Conservation (phyloP, 768 basidiomycete genomes). For the Boletus rufocinnamomeus region DNA sequence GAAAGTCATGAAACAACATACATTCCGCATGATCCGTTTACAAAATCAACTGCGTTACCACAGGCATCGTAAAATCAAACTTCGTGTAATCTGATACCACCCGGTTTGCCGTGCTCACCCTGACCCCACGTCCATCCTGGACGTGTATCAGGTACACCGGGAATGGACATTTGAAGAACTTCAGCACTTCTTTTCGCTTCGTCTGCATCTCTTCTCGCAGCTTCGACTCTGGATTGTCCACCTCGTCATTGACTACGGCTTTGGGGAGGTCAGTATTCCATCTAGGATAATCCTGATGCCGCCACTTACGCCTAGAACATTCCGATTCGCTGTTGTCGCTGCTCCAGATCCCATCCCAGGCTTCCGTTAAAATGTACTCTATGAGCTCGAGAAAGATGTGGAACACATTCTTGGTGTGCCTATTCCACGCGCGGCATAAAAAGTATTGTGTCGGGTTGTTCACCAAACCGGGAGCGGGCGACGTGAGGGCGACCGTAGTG, state of each 20-base stretch:
- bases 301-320: conserved; percentile 5
- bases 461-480: not conserved
- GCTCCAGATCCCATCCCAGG: not conserved
- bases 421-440: conserved; percentile 27
- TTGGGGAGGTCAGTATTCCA: conserved; percentile 1
- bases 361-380: conserved; percentile 13
- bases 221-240: conserved; percentile 4
- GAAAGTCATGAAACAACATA: not conserved
- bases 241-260: conserved; percentile 3
- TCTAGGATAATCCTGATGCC: not conserved
- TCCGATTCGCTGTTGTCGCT: not conserved
- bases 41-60: conserved; percentile 19
- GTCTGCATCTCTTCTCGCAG: conserved; percentile 13
- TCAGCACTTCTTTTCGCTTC: conserved; percentile 22
- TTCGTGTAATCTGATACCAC: conserved; percentile 13
- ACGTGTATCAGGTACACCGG: conserved; percentile 22
- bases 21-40: not conserved
- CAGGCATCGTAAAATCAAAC: conserved; percentile 22
- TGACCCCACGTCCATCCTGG: conserved; percentile 15
- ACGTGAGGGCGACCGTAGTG: conserved; percentile 11
- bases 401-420: conserved; percentile 16
- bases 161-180: conserved; percentile 19
- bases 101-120: conserved; percentile 18
- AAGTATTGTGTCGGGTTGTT: conserved; percentile 13
- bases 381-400: conserved; percentile 21